A percentile compares a stretch with the other conserved stretches of the same genome.
phyloP scores from a whole-genome alignment of 139 green algal species.

The Chloropicon primus region DNA sequence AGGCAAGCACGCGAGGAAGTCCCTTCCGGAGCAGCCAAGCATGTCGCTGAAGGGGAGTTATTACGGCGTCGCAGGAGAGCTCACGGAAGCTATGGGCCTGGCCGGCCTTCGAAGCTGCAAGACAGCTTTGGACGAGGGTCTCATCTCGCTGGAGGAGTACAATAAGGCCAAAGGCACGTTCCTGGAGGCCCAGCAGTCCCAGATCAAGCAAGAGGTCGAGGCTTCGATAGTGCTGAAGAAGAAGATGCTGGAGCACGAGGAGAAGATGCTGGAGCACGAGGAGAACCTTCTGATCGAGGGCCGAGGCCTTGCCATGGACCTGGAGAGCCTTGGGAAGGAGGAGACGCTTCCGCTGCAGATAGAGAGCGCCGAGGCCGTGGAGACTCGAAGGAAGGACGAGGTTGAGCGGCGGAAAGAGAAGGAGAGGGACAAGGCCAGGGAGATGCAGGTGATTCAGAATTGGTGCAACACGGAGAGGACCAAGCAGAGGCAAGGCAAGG shows the following conservation, averaged over 20 bases:
- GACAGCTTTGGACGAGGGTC: background rate
- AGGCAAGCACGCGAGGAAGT: no score
- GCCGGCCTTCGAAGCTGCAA: background rate
- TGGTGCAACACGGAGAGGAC: background rate
- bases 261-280: background rate
- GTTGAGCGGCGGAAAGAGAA: no score
- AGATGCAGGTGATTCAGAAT: background rate
- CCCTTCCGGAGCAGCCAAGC: background rate
- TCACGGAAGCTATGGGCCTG: background rate
- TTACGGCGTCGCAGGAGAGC: background rate
- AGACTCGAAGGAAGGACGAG: background rate
- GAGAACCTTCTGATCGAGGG: background rate
- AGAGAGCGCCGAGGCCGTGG: background rate
- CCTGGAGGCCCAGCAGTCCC: background rate
- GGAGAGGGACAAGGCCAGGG: background rate
- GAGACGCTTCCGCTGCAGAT: background rate
- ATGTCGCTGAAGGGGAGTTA: no score
- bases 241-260: background rate
- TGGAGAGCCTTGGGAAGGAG: background rate
- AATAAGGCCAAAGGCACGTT: background rate
- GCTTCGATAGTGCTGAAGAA: background rate
- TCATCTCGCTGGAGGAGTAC: background rate
- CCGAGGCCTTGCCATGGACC: background rate
- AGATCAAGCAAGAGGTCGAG: background rate
- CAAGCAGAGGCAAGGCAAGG: background rate